Evolutionary conservation across 2,329 filamentous ascomycete genomes (phyloP).

Genomic region (Chalaropsis thielavioides): DNA sequence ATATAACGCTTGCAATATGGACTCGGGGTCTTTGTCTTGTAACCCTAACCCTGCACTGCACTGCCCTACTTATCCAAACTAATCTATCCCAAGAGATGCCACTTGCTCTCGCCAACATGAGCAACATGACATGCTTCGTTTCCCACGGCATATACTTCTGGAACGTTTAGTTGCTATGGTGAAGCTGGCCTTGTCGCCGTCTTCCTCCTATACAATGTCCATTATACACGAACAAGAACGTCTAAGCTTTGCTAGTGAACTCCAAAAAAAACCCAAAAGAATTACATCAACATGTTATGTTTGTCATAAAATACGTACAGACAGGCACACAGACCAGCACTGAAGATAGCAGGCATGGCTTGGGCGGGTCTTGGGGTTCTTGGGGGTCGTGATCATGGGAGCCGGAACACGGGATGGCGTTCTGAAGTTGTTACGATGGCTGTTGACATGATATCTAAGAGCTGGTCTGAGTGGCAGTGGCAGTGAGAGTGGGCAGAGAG

Average conservation of each 20-base stretch:
- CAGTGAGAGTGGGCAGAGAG: neutral
- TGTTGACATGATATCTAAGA: neutral
- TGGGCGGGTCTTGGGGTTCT: neutral
- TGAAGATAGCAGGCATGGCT: constrained; percentile 2
- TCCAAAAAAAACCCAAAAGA: neutral
- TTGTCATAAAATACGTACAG: constrained; percentile 2
- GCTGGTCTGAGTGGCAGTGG: neutral
- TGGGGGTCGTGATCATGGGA: neutral
- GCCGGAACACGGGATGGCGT: neutral
- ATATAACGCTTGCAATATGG: neutral
- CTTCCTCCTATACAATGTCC: neutral
- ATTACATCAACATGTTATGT: neutral
- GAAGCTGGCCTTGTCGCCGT: neutral
- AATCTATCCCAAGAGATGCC: too few relatives aligned
- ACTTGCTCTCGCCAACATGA: too few relatives aligned
- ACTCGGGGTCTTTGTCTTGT: neutral
- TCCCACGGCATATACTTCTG: neutral
- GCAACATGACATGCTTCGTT: neutral
- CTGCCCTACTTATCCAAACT: too few relatives aligned
- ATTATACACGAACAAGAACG: neutral
- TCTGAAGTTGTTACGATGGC: neutral
- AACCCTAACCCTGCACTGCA: too few relatives aligned
- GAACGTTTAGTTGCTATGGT: neutral
- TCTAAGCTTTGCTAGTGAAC: neutral
- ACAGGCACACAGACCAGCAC: neutral